Base-by-base conservation (phyloP, 2,329 filamentous ascomycete species). In the Byssochlamys sp. region DNA sequence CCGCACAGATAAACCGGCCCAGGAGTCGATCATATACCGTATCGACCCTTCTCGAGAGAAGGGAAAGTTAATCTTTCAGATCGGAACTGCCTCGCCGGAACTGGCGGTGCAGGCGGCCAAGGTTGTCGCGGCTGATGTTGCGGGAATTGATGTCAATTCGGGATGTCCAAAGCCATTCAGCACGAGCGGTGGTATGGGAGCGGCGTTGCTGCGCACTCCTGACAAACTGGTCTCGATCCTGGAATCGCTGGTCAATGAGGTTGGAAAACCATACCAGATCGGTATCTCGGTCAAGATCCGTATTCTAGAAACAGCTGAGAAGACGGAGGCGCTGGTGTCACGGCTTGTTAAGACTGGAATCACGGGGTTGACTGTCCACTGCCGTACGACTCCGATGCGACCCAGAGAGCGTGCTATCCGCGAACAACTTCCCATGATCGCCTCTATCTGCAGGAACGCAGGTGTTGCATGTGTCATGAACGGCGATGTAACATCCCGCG, bases 151-250 rank as follows among this genome's bases (percentile, higher is more conserved):
- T 71, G 88, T 99, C 61, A 99, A 99, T 72, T 91, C 94, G 0
- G 94, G 94, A n/a, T 99, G 94, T 70, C 94, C 94, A 0, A 99
- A 99, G 74, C 89, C 92, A 0, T 99, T 99, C 74, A 95, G 89
- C 68, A 96, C 92, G 1, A 83, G 83, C 61, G 91, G 91, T 59
- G 94, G 94, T 53, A 99, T 99, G 94, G 94, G 94, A 53, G 94
- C 94, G 0, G 92, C 91, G 1, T 81, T 99, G 24, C 81, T 99
- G 14, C 84, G 84, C 64, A 92, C 88, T 0, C 92, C 94, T 0
- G 91, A 97, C 62, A 85, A 83, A 66, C 82, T 99, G 0, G 88
- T 86, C 65, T 81, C 86, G 0, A 99, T 99, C 62, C 80, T 99
- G 6, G 85, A 88, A 60, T 86, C 89, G 0, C 79, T 99, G 9